Percentiles rank a stretch among this genome's conserved stretches.
Conservation (phyloP, 2,329 filamentous ascomycete species). For the Diaporthe sp. region DNA sequence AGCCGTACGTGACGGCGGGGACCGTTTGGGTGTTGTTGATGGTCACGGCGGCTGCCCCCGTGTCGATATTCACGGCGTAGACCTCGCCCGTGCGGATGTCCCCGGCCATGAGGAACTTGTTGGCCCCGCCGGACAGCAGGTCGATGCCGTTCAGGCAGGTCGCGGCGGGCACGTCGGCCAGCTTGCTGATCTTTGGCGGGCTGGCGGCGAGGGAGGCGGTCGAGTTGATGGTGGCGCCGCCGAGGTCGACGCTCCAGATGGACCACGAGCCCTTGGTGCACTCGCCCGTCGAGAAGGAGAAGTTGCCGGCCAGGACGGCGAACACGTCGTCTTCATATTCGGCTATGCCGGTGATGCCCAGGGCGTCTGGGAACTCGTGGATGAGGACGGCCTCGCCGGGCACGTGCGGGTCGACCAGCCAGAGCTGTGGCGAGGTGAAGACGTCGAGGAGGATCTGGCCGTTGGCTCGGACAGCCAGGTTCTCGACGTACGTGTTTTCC, state of each 20-base stretch:
- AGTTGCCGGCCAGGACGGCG: slow-evolving; percentile 50
- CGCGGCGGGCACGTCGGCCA: slow-evolving; percentile 44
- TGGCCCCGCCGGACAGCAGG: slow-evolving; percentile 39
- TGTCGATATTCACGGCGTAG: slow-evolving; percentile 45
- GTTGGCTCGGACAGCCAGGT: slow-evolving; percentile 53
- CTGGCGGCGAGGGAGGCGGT: slow-evolving; percentile 28
- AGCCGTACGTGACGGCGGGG: slow-evolving; percentile 36
- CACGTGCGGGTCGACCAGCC: slow-evolving; percentile 50
- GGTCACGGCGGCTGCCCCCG: slow-evolving; percentile 43
- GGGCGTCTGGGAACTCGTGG: slow-evolving; percentile 47
- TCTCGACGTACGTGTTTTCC: slow-evolving; percentile 47
- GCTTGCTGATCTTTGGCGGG: slow-evolving; percentile 43
- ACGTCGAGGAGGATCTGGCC: slow-evolving; percentile 52
- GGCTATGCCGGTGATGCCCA: slow-evolving; percentile 53
- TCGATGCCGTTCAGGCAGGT: slow-evolving; percentile 49
- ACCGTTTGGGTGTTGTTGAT: slow-evolving; percentile 47
- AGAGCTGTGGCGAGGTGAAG: slow-evolving; percentile 50
- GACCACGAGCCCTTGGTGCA: slow-evolving; percentile 42
- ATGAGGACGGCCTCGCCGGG: slow-evolving; percentile 46
- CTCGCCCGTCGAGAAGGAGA: slow-evolving; percentile 43
- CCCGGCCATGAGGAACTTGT: slow-evolving; percentile 43
- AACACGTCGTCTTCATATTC: slow-evolving; percentile 51
- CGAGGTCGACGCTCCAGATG: slow-evolving; percentile 46
- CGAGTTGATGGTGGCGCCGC: slow-evolving; percentile 44
- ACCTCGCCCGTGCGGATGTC: slow-evolving; percentile 46